Conservation (phyloP, 176 grass and related monocot species). For the Aegilops umbellulata region DNA sequence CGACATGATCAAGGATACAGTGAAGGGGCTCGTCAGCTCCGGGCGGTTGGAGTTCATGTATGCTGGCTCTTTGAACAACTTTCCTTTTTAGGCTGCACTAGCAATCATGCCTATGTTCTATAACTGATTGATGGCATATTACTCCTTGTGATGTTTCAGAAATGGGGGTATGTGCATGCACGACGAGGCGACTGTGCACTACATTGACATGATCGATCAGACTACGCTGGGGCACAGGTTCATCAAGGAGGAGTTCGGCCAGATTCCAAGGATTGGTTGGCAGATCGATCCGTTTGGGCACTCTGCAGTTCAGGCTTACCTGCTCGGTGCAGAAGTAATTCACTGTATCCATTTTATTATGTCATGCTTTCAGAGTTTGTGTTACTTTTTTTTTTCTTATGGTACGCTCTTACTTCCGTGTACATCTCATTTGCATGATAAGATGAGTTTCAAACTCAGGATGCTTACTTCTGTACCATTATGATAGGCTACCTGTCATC, state of each 20-base stretch:
- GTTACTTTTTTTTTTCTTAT: not conserved
- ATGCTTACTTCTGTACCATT: not conserved
- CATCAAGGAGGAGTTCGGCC: conserved; percentile 77
- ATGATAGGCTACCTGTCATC: not conserved
- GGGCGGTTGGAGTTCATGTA: conserved; percentile 91
- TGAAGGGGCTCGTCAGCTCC: conserved; percentile 75
- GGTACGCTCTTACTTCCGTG: not conserved
- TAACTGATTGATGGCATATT: not conserved
- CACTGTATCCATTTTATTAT: conserved; percentile 11
- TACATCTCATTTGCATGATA: not conserved
- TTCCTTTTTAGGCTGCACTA: not conserved
- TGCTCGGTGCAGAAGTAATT: conserved; percentile 75
- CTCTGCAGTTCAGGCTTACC: conserved; percentile 90
- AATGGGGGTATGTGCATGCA: conserved; percentile 99
- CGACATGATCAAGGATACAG: conserved; percentile 55
- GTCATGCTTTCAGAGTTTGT: conserved; percentile 1
- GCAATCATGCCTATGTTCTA: not conserved
- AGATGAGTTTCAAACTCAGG: not conserved
- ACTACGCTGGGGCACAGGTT: conserved; percentile 84
- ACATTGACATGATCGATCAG: conserved; percentile 97
- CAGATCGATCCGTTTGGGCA: conserved; percentile 96
- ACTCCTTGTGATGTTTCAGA: conserved; percentile 41
- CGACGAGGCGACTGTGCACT: conserved; percentile 82
- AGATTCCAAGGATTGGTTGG: conserved; percentile 85
- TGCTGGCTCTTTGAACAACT: not conserved